A percentile compares a stretch with the other conserved stretches of the same genome.
phyloP scores from a whole-genome alignment of 768 basidiomycete species.

The Hygrophorus russula region DNA sequence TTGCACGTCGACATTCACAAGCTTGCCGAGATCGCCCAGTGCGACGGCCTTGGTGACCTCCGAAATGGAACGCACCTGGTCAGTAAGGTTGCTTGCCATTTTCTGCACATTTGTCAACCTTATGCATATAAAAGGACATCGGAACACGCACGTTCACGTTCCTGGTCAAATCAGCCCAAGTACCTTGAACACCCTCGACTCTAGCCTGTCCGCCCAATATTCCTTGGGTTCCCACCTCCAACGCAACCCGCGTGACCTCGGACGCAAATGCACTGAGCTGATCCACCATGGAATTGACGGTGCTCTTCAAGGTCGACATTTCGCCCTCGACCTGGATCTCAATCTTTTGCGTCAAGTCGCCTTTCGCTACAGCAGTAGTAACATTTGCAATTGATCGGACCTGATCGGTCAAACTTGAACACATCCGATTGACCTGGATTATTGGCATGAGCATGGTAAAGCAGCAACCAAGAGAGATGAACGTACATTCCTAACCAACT shows the following conservation, averaged over 20 bases:
- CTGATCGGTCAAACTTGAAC: constrained; percentile 67
- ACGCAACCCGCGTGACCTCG: constrained; percentile 72
- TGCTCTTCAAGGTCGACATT: constrained; percentile 74
- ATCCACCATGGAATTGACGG: constrained; percentile 93
- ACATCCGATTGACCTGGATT: constrained; percentile 65
- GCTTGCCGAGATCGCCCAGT: constrained; percentile 57
- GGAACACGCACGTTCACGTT: constrained; percentile 68
- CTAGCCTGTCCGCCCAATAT: constrained; percentile 85
- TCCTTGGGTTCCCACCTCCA: constrained; percentile 87
- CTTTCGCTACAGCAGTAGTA: constrained; percentile 83
- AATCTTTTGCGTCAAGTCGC: constrained; percentile 88
- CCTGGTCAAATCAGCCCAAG: constrained; percentile 83
- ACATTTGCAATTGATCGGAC: constrained; percentile 78
- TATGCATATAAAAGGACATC: not conserved
- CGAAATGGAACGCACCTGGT: constrained; percentile 71
- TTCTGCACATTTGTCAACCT: no score
- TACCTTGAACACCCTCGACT: constrained; percentile 86
- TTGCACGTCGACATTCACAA: constrained; percentile 70
- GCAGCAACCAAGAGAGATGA: not conserved
- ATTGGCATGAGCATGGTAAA: not conserved
- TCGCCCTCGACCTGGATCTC: constrained; percentile 82
- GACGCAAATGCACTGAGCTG: constrained; percentile 78
- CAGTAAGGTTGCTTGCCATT: constrained; percentile 62
- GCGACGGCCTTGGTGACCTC: constrained; percentile 69
- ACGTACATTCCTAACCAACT: constrained; percentile 65